These are phyloP conservation scores for Aquilaria sinensis DNA, from an alignment of 345 rosid genomes.

Conservation along the genomic window DNA sequence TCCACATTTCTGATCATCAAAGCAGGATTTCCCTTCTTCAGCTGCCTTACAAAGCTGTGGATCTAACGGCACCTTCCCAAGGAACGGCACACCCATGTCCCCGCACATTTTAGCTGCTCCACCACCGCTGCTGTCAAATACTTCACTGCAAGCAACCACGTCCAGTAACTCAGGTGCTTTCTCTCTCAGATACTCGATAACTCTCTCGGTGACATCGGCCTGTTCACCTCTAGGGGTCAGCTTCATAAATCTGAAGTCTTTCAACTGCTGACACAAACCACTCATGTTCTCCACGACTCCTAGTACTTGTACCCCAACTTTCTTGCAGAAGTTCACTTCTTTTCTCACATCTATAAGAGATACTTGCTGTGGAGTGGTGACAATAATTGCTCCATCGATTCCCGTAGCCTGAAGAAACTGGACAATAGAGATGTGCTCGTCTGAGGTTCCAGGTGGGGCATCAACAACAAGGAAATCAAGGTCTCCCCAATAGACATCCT, in stretches of 20 bases:
- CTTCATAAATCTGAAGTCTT: constrained; percentile 58
- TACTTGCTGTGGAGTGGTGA: constrained; percentile 92
- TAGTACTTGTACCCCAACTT: constrained; percentile 74
- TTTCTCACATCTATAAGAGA: constrained; percentile 91
- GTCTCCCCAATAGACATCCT: constrained; percentile 94
- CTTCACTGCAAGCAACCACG: constrained; percentile 53
- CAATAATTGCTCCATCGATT: constrained; percentile 89
- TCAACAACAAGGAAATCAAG: constrained; percentile 87
- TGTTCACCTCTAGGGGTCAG: constrained; percentile 43
- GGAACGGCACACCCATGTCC: constrained; percentile 82
- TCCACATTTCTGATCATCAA: constrained; percentile 54
- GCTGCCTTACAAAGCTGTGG: constrained; percentile 84
- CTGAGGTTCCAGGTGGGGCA: constrained; percentile 97
- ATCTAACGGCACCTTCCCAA: constrained; percentile 89
- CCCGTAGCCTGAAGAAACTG: constrained; percentile 83
- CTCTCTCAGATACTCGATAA: constrained; percentile 42
- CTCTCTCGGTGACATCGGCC: constrained; percentile 49
- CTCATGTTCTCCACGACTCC: constrained; percentile 99
- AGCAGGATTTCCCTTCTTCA: constrained; percentile 88
- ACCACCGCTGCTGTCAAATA: constrained; percentile 83
- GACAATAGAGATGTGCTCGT: constrained; percentile 90
- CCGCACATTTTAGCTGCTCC: constrained; percentile 79
- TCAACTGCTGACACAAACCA: constrained; percentile 68
- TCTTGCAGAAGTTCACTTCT: constrained; percentile 93
- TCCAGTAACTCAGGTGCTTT: constrained; percentile 72